phyloP scores from a whole-genome alignment of 768 basidiomycete genomes.

The Naganishia onofrii region DNA sequence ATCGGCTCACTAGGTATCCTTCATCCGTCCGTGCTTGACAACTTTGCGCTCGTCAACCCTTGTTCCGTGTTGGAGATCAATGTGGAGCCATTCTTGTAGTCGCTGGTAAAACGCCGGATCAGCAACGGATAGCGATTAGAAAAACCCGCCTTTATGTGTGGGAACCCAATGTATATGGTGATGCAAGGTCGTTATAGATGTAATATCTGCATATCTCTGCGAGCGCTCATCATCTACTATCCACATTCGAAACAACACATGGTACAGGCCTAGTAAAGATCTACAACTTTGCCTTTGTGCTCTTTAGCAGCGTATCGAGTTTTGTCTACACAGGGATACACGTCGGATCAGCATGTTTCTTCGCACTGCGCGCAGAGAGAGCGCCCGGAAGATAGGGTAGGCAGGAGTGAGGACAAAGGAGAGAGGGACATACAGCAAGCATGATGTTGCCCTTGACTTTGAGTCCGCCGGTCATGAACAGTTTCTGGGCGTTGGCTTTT shows the following conservation, averaged over 20 bases:
- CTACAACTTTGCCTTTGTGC: slow-evolving; percentile 18
- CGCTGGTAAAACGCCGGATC: too few relatives aligned
- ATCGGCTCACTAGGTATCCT: slow-evolving; percentile 91
- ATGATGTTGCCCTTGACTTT: slow-evolving; percentile 58
- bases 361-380: background rate
- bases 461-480: slow-evolving; percentile 91
- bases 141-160: background rate
- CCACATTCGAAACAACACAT: too few relatives aligned
- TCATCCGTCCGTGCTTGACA: slow-evolving; percentile 84
- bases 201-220: background rate
- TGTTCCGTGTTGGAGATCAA: slow-evolving; percentile 94
- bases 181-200: background rate
- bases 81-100: slow-evolving; percentile 86
- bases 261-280: too few relatives aligned
- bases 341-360: background rate
- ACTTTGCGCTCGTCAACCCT: slow-evolving; percentile 90
- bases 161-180: background rate
- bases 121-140: background rate
- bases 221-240: too few relatives aligned
- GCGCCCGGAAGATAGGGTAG: background rate
- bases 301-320: slow-evolving; percentile 20
- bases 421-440: slow-evolving; percentile 6
- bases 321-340: background rate
- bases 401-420: background rate
- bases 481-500: slow-evolving; percentile 85